phyloP scores from a whole-genome alignment of 2,329 filamentous ascomycete species.

The Phyllachora maydis region DNA sequence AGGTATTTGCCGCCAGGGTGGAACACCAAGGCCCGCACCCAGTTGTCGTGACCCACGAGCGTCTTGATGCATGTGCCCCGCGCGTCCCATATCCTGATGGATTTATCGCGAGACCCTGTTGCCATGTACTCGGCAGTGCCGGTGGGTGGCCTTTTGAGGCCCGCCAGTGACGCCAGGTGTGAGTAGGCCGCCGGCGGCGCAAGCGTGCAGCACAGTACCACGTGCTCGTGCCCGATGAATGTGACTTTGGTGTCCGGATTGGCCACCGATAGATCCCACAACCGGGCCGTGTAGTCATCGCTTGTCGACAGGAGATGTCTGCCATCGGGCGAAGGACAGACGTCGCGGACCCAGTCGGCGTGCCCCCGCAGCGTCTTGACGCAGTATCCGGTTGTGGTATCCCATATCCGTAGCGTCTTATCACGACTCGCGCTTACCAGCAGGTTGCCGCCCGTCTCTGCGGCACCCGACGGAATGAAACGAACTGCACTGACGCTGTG shows the following conservation, averaged over 20 bases:
- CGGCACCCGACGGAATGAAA: conserved; percentile 69
- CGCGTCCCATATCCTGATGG: conserved; percentile 74
- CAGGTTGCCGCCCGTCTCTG: conserved; percentile 64
- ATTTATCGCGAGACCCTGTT: conserved; percentile 77
- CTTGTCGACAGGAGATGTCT: conserved; percentile 66
- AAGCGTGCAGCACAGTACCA: conserved; percentile 69
- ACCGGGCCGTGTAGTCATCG: conserved; percentile 58
- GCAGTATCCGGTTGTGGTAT: conserved; percentile 82
- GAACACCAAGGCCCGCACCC: conserved; percentile 72
- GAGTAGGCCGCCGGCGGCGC: conserved; percentile 62
- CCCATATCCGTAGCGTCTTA: conserved; percentile 74
- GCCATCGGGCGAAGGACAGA: conserved; percentile 65
- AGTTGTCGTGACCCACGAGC: conserved; percentile 78
- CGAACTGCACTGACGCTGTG: conserved; percentile 78
- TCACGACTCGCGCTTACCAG: conserved; percentile 76
- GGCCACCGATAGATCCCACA: conserved; percentile 65
- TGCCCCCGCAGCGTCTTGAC: conserved; percentile 79
- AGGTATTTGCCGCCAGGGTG: conserved; percentile 86
- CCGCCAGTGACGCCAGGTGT: conserved; percentile 59
- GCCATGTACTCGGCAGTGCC: conserved; percentile 76
- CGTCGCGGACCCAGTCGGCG: conserved; percentile 77
- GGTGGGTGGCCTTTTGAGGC: conserved; percentile 61
- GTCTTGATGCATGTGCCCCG: conserved; percentile 72
- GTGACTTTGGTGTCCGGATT: conserved; percentile 55
- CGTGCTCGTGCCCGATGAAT: conserved; percentile 71